Evolutionary conservation across 495 filamentous ascomycete genomes (phyloP).

Genomic region (Cenococcum geophilum): DNA sequence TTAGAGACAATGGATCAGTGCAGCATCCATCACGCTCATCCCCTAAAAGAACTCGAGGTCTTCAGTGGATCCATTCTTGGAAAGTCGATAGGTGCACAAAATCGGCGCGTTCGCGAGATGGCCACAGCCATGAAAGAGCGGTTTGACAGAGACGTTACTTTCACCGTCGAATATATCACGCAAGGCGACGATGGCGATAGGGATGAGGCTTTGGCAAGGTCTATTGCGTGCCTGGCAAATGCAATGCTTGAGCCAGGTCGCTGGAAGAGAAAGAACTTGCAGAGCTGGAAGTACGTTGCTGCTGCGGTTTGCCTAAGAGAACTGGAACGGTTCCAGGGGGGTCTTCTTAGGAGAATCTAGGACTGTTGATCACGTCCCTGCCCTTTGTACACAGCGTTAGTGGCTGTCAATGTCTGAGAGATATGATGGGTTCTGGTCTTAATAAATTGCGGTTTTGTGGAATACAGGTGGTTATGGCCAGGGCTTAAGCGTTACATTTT

Average conservation of each 20-base stretch:
- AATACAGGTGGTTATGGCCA: too few relatives aligned
- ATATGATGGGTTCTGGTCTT: too few relatives aligned
- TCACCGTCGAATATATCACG: constrained; percentile 45
- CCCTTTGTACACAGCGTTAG: too few relatives aligned
- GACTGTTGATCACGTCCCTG: background rate
- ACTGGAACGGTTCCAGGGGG: background rate
- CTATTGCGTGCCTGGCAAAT: constrained; percentile 47
- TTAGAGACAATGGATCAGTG: constrained; percentile 50
- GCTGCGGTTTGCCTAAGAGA: constrained; percentile 17
- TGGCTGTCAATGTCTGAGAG: too few relatives aligned
- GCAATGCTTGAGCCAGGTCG: constrained; percentile 32
- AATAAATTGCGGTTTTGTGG: too few relatives aligned
- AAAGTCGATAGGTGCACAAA: constrained; percentile 49
- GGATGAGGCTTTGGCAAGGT: constrained; percentile 43
- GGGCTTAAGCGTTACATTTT: too few relatives aligned
- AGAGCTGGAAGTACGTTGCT: constrained; percentile 19
- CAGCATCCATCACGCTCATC: constrained; percentile 51
- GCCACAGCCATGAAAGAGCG: constrained; percentile 57
- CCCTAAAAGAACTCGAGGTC: constrained; percentile 66
- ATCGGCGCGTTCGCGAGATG: constrained; percentile 56
- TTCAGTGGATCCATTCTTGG: constrained; percentile 69
- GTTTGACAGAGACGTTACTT: constrained; percentile 48
- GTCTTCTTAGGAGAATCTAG: background rate
- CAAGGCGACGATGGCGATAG: constrained; percentile 31
- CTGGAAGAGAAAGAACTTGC: constrained; percentile 22